phyloP scores from a whole-genome alignment of 2,329 filamentous ascomycete genomes.

The Ramichloridium luteum region DNA sequence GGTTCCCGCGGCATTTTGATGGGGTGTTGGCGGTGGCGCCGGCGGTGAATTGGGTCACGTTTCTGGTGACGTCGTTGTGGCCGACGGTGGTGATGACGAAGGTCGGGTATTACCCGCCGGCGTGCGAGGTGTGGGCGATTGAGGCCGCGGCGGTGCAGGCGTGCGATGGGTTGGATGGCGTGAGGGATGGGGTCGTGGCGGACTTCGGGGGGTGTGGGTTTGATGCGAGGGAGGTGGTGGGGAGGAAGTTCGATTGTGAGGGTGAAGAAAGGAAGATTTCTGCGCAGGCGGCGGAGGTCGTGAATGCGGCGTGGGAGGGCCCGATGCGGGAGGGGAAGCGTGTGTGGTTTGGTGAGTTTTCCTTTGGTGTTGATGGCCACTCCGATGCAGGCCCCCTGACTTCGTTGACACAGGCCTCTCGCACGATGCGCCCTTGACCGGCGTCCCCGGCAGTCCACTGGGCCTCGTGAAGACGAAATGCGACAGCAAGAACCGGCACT shows the following conservation, averaged over 20 bases:
- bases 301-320: conserved; percentile 24
- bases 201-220: conserved; percentile 21
- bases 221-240: conserved; percentile 21
- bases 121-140: conserved; percentile 28
- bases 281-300: conserved; percentile 20
- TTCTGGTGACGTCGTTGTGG: conserved; percentile 20
- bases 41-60: conserved; percentile 27
- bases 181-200: conserved; percentile 26
- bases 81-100: conserved; percentile 23
- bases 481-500: conserved; percentile 12
- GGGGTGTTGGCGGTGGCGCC: conserved; percentile 31
- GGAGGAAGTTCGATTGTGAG: conserved; percentile 17
- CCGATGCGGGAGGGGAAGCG: conserved; percentile 12
- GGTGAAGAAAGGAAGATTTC: conserved; percentile 17
- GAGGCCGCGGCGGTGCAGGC: conserved; percentile 23
- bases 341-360: conserved; percentile 24
- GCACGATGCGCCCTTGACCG: conserved; percentile 13
- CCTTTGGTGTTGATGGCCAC: conserved; percentile 13
- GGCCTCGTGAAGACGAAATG: conserved; percentile 21
- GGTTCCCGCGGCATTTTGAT: conserved; percentile 28
- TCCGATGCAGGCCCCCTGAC: conserved; percentile 1
- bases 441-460: conserved; percentile 11
- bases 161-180: conserved; percentile 28
- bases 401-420: too few species aligned
- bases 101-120: conserved; percentile 17